phyloP scores from a whole-genome alignment of 2,329 filamentous ascomycete genomes.

The Lachnellula willkommii region DNA sequence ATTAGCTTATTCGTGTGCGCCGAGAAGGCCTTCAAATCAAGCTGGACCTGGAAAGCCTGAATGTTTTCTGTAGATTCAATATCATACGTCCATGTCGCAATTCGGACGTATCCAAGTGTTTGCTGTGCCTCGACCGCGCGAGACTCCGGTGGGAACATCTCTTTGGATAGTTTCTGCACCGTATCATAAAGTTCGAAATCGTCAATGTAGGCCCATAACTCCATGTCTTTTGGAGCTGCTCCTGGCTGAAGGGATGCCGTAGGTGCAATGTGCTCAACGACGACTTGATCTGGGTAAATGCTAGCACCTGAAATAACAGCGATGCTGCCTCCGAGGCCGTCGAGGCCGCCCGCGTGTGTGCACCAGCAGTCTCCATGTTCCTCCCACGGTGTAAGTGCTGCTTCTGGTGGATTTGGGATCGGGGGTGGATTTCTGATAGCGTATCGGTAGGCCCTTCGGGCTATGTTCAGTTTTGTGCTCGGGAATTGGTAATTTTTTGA shows the following conservation, averaged over 20 bases:
- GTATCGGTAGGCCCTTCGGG: constrained; percentile 23
- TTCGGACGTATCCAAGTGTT: constrained; percentile 45
- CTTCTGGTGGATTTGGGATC: constrained; percentile 36
- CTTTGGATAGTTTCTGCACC: constrained; percentile 32
- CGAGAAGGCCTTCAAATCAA: constrained; percentile 44
- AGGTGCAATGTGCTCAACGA: constrained; percentile 66
- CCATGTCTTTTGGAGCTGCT: constrained; percentile 61
- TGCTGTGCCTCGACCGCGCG: constrained; percentile 23
- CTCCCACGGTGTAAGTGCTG: constrained; percentile 64
- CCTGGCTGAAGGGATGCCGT: constrained; percentile 56
- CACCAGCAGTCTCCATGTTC: constrained; percentile 90
- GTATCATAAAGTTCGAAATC: constrained; percentile 34
- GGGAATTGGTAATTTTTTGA: constrained; percentile 50
- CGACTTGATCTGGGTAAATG: constrained; percentile 63
- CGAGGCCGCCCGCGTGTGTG: constrained; percentile 44
- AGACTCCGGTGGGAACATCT: constrained; percentile 34
- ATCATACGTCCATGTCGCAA: constrained; percentile 51
- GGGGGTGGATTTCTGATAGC: constrained; percentile 23
- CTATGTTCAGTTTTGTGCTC: constrained; percentile 20
- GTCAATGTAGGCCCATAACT: constrained; percentile 60
- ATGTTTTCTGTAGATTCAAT: constrained; percentile 37
- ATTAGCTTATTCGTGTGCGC: constrained; percentile 47
- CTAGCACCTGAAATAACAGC: constrained; percentile 53
- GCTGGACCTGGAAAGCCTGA: constrained; percentile 49
- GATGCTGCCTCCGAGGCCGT: constrained; percentile 54